Base-by-base conservation (phyloP, 2,329 filamentous ascomycete genomes). In the Botrytis fragariae region DNA sequence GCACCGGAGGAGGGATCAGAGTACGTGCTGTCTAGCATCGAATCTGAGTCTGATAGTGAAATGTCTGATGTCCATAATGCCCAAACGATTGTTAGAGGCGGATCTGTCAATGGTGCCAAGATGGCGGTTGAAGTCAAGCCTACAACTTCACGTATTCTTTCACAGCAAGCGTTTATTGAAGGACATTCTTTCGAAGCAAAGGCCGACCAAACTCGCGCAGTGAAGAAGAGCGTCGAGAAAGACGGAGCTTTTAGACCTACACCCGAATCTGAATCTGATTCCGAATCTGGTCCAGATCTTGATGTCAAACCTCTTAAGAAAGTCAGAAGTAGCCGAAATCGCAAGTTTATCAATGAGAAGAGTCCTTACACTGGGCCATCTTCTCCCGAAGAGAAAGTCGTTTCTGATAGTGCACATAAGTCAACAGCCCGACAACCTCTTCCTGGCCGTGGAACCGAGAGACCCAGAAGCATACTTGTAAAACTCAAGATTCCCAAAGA, bases 181-280 rank as follows among this genome's bases (percentile, higher is more conserved):
- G 35, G 18, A 14, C 42, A 48, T 12, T 9, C 14, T 6, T 29
- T n/a, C 1, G 37, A 9, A 59, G n/a, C 63, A 18, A 57, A 39
- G n/a, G n/a, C 32, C 20, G 25, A 20, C 1, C 45, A 16, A 64
- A 1, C 32, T 51, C 59, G 35, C 18, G n/a, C 12, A 18, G 22
- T n/a, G 20, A 73, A 44, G 48, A 76, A 77, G 76, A 77, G 74
- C 37, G 72, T 45, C 18, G 70, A 79, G 68, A 76, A 79, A 68
- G 76, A 75, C 59, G 75, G 72, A 32, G 45, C 44, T 32, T 79
- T 77, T 57, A 75, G 75, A 42, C 78, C 76, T 48, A 54, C 54
- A 35, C 44, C 60, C 29, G 74, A 76, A 20, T 63, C 74, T 16
- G 75, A 73, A 25, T 75, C 75, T 7, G 76, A 76, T 7, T 71